Conservation (phyloP, 345 rosid genomes). For the Rhodomyrtus tomentosa region DNA sequence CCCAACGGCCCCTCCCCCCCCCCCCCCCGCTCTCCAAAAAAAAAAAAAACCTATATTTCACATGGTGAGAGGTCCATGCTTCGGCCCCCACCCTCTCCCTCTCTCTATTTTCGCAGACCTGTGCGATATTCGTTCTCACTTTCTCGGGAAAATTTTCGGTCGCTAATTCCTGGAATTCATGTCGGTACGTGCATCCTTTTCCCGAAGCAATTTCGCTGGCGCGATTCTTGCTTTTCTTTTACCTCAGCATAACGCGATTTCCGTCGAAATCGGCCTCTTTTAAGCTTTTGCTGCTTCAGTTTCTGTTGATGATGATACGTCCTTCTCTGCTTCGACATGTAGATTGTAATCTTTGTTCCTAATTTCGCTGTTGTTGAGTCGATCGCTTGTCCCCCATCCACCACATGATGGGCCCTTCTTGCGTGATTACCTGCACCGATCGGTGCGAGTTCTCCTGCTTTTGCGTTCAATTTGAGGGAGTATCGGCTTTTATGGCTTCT, state of each 20-base stretch:
- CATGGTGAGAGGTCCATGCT: background rate
- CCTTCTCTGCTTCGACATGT: background rate
- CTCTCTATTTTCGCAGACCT: background rate
- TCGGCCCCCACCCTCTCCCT: background rate
- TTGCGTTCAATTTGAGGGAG: background rate
- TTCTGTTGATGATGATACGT: background rate
- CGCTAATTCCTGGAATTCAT: constrained; percentile 20
- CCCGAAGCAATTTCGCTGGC: background rate
- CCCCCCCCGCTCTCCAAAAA: background rate
- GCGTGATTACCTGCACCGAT: background rate
- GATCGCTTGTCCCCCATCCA: background rate
- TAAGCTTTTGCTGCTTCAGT: background rate
- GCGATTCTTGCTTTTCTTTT: background rate
- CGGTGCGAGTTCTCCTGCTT: background rate
- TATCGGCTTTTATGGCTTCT: background rate
- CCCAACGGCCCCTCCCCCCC: too few relatives aligned
- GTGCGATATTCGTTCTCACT: background rate
- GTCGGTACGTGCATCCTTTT: constrained; percentile 41
- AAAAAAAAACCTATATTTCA: background rate
- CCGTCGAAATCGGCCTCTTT: background rate
- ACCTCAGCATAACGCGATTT: background rate
- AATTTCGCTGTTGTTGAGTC: background rate
- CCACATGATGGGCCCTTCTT: too few relatives aligned
- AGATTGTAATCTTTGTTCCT: background rate
- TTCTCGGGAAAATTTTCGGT: background rate